Conservation (phyloP, 139 green algal species). For the Gonium pectorale region DNA sequence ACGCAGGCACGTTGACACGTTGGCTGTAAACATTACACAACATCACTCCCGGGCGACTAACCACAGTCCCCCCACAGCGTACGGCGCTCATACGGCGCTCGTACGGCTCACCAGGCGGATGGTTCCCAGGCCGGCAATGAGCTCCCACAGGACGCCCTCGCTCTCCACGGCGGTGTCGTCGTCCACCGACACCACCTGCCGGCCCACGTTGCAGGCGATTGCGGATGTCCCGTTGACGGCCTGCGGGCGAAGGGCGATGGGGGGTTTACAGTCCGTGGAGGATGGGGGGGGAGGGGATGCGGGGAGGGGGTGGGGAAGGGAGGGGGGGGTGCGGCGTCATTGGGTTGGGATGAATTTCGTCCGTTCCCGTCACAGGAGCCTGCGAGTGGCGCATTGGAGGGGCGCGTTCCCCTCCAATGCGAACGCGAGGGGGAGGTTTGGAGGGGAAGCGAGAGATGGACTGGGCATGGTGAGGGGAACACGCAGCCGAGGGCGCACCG, state of each 20-base stretch:
- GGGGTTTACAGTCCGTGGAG: no score
- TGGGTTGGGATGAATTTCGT: no score
- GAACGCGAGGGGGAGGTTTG: no score
- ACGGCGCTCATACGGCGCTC: neutral
- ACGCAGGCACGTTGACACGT: neutral
- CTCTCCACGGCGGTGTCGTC: no score
- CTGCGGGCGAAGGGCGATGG: neutral
- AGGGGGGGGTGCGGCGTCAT: no score
- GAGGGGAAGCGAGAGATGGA: no score
- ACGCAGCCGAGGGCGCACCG: no score
- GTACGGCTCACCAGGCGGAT: slow-evolving; percentile 8
- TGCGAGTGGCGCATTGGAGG: no score
- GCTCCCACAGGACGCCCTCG: slow-evolving; percentile 19
- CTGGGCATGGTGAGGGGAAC: no score
- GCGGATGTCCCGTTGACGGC: neutral
- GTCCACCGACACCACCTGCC: neutral
- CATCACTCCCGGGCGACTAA: neutral
- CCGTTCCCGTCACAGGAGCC: no score
- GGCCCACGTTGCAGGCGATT: neutral
- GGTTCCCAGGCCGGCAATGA: neutral
- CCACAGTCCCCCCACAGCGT: neutral
- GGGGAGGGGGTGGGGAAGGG: no score
- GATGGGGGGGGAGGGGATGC: neutral
- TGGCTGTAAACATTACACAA: neutral
- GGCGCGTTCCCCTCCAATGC: no score